Evolutionary conservation across 2,329 filamentous ascomycete species (phyloP), one percentile per base, ranked within the genome.

Genomic region (Sclerotinia sclerotiorum): DNA sequence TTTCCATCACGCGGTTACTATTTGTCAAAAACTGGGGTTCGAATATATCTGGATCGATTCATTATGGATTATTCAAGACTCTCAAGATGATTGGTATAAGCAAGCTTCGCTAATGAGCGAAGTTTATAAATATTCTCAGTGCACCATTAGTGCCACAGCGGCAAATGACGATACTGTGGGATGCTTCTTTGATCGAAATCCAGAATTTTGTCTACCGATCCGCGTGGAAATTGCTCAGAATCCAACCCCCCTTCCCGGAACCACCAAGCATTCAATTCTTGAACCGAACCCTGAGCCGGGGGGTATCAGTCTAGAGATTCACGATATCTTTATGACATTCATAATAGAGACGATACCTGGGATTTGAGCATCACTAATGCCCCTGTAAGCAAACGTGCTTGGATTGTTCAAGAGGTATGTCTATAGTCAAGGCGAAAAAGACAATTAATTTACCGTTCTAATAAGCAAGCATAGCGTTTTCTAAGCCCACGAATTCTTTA

Each of bases 371-470:
- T 55, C 8, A 10, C 3, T 5, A 0, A 2, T 11, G 27, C 52
- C 29, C 17, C 52, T 35, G 52, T 32, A 55, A 55, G n/a, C 52
- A 10, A 13, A 4, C 52, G 52, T 29, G 19, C 29, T 56, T 56
- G 54, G 54, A 6, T n/a, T 39, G 2, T 56, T n/a, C 54, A 56
- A 24, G 29, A 56, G 29, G 54, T n/a, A 39, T 56, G 29, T 8
- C 1, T 29, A 8, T 24, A 21, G 4, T 1, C 11, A 2, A 15
- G 27, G 21, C 11, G 0, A 56, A 15, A 0, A n/a, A 1, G 1
- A 1, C 19, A 35, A 21, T 39, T 6, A 15, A 13, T 15, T 10
- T 13, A 0, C 10, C 21, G 21, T 56, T 15, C 54, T 35, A 56
- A 56, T 0, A 56, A 15, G 5, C n/a, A n/a, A 21, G 11, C 21